Evolutionary conservation across 176 grass and related monocot species (phyloP), one percentile per base, ranked within the genome.

Genomic region (Pharus latifolius): DNA sequence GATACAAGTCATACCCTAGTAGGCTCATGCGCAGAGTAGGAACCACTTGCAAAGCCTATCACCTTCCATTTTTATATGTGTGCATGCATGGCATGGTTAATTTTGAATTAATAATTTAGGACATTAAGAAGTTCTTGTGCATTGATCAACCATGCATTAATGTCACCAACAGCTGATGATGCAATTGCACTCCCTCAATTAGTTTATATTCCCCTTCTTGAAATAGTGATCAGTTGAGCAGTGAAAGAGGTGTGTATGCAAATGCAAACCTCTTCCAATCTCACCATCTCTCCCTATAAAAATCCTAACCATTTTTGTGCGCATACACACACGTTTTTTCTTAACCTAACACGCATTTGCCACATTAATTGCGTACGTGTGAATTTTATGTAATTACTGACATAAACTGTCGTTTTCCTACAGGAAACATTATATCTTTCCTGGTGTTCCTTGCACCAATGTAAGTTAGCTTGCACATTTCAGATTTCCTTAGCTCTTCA

Each of bases 391-490:
- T 38, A 5, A 38, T 18, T 25, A 63, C 47, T 75, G 70, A 63
- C 49, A 46, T 3, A 47, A 52, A 6, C 4, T 13, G 64, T 38
- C 25, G 0, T 3, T 18, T 14, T 30, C 8, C 9, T 82, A 67
- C 89, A 97, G 94, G 94, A 7, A 97, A 92, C 80, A 71, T 92
- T 51, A 80, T 92, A 54, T 97, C 94, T 20, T 90, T 89, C 70
- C 57, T 87, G 70, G 94, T 97, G 56, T 92, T 87, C 77, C 83
- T 97, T 5, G 85, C 89, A 1, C 94, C 94, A 59, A 38, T 97
- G 94, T 97, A 86, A 88, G 92, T 48, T 24, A 8, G 6, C 5
- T 14, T 6, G 30, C 17, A 42, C 32, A 0, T 22, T 42, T 53
- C 60, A 52, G 24, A 29, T 8, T 16, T 19, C 15, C n/a, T n/a